phyloP scores from a whole-genome alignment of 305 asterid species.

The Euphrasia arctica region DNA sequence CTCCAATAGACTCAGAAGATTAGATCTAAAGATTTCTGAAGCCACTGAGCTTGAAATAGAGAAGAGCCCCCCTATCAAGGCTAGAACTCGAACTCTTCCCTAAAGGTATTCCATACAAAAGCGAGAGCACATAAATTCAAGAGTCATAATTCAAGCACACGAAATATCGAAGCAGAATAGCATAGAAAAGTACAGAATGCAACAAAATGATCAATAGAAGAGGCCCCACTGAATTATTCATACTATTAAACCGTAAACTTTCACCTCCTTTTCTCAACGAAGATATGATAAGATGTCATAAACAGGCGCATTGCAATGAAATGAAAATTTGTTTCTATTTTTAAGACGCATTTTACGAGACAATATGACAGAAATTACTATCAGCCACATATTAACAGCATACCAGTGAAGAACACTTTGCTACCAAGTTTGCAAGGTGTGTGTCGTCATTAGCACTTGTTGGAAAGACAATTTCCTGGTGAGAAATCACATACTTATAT shows the following conservation, averaged over 20 bases:
- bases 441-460: slow-evolving; percentile 46
- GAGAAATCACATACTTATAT: slow-evolving; percentile 18
- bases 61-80: slow-evolving; percentile 89
- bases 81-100: slow-evolving; percentile 87
- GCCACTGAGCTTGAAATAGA: slow-evolving; percentile 76
- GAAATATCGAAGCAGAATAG: slow-evolving; percentile 18
- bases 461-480: slow-evolving; percentile 67
- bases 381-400: slow-evolving; percentile 21
- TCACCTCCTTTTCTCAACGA: slow-evolving; percentile 7
- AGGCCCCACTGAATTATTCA: slow-evolving; percentile 15
- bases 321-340: neutral
- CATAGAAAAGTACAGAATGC: slow-evolving; percentile 6
- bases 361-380: slow-evolving; percentile 13
- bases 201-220: slow-evolving; percentile 20
- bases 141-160: slow-evolving; percentile 18
- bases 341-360: neutral
- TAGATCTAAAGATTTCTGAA: slow-evolving; percentile 56
- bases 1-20: slow-evolving; percentile 75
- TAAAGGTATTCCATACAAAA: slow-evolving; percentile 30
- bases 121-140: slow-evolving; percentile 17
- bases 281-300: slow-evolving; percentile 7
- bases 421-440: slow-evolving; percentile 60
- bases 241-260: neutral
- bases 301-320: slow-evolving; percentile 11
- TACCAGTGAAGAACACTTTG: slow-evolving; percentile 79